Evolutionary conservation across 108 stramenopile species (phyloP), one percentile per base, ranked within the genome.

Genomic region (Nannochloropsis oceanica): DNA sequence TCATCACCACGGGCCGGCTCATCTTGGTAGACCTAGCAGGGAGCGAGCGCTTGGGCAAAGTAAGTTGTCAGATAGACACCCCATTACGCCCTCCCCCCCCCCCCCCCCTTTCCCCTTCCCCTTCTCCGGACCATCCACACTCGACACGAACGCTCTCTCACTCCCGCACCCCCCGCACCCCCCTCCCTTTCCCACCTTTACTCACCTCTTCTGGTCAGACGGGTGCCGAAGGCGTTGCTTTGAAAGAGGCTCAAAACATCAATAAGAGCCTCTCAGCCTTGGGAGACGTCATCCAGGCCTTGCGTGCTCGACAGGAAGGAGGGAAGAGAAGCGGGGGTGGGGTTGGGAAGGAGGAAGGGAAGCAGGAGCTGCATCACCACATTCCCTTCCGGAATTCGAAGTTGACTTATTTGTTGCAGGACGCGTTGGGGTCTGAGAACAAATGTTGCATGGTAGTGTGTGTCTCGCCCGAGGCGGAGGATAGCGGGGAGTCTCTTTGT

Each of bases 11-110:
- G 25, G 94, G 94, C 34, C 93, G 92, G 80, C 88, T 95, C 25
- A 93, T 92, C 27, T 89, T 95, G 83, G 94, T 95, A 18, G 95
- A 95, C 86, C 87, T 95, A 27, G 95, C 95, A 2, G 95, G 95
- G 14, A 89, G 87, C 26, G 95, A 95, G 91, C 87, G 95, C 20
- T 91, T 95, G 25, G 88, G 86, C 24, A 94, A 94, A 88, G 59
- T 73, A n/a, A 18, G 59, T 73, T n/a, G 5, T n/a, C 59, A 34
- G 34, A 34, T 5, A 34, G 34, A n/a, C n/a, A n/a, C n/a, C n/a
- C n/a, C n/a, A n/a, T n/a, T n/a, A n/a, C n/a, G n/a, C n/a, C n/a
- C n/a, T n/a, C n/a, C n/a, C n/a, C n/a, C 34, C 34, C 34, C 34
- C 5, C 5, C 34, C 34, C 34, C 34, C 34, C 34, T 8, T n/a